Evolutionary conservation across 441 rosid genomes (phyloP).

Genomic region (Gossypium aridum): DNA sequence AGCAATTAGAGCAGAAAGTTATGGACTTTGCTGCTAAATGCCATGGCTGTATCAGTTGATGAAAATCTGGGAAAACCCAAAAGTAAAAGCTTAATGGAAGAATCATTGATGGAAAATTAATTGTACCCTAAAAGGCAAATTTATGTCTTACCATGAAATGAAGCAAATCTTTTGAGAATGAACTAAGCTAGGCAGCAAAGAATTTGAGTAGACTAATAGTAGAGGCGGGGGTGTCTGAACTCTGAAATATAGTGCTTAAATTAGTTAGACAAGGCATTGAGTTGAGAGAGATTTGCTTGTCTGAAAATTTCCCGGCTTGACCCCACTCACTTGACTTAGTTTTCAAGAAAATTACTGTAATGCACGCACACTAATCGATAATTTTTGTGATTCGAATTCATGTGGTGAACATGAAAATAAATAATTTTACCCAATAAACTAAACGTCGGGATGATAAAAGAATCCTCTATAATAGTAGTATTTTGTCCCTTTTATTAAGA

Average conservation of each 20-base stretch:
- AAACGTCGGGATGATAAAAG: too few relatives aligned
- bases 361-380: too few relatives aligned
- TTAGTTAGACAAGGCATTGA: too few relatives aligned
- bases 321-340: too few relatives aligned
- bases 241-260: constrained; percentile 23
- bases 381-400: too few relatives aligned
- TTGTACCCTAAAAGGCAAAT: not conserved
- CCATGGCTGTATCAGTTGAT: constrained; percentile 43
- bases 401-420: too few relatives aligned
- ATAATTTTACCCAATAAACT: too few relatives aligned
- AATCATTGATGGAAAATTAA: constrained; percentile 29
- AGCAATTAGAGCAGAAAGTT: not conserved
- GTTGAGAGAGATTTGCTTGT: too few relatives aligned
- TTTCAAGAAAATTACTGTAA: too few relatives aligned
- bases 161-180: not conserved
- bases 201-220: constrained; percentile 28
- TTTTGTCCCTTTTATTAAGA: too few relatives aligned
- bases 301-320: too few relatives aligned
- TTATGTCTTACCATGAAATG: not conserved
- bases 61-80: constrained; percentile 81
- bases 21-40: constrained; percentile 24
- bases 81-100: constrained; percentile 52
- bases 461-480: too few relatives aligned
- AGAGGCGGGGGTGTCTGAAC: constrained; percentile 3
- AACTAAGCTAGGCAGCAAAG: not conserved